A percentile compares a stretch with the other conserved stretches of the same genome.
Conservation (phyloP, 352 stramenopile species). For the Phytophthora brassicae region DNA sequence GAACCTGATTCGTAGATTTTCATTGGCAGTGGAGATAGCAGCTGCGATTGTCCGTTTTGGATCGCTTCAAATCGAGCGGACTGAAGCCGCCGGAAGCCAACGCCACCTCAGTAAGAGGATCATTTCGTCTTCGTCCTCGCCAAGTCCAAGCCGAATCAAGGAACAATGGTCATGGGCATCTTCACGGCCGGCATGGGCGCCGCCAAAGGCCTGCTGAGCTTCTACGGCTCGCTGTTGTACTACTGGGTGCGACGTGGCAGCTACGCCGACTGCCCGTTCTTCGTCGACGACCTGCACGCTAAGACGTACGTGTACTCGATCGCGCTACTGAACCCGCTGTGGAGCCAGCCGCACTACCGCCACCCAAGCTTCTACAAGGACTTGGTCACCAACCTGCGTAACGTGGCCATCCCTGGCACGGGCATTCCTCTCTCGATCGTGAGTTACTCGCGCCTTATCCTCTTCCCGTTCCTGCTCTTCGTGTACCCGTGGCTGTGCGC, state of each 20-base stretch:
- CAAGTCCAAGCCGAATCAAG: conserved; percentile 11
- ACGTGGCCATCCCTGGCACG: conserved; percentile 97
- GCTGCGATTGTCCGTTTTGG: conserved; percentile 13
- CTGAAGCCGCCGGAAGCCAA: conserved; percentile 5
- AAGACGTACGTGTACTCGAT: conserved; percentile 96
- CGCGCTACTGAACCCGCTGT: conserved; percentile 93
- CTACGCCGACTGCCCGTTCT: conserved; percentile 82
- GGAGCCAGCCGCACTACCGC: conserved; percentile 96
- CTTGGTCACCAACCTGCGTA: conserved; percentile 95
- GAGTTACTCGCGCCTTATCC: conserved; percentile 79
- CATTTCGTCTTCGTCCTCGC: conserved; percentile 21
- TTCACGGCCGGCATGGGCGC: conserved; percentile 25
- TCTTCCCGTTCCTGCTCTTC: conserved; percentile 87
- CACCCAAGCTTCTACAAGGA: conserved; percentile 94
- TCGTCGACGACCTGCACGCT: conserved; percentile 73
- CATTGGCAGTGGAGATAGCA: conserved; percentile 11
- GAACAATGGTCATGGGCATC: conserved; percentile 36
- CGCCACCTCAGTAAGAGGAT: background rate
- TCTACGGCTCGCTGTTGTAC: conserved; percentile 77
- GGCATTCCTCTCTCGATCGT: conserved; percentile 92
- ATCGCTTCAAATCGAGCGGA: conserved; percentile 25
- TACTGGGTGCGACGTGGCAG: conserved; percentile 77
- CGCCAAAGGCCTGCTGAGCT: conserved; percentile 55
- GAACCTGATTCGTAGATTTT: background rate
- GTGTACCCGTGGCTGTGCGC: conserved; percentile 88